These are phyloP conservation scores for Debaryomyces psychrophilus DNA, from an alignment of 1,139 yeast species.

Conservation along the genomic window DNA sequence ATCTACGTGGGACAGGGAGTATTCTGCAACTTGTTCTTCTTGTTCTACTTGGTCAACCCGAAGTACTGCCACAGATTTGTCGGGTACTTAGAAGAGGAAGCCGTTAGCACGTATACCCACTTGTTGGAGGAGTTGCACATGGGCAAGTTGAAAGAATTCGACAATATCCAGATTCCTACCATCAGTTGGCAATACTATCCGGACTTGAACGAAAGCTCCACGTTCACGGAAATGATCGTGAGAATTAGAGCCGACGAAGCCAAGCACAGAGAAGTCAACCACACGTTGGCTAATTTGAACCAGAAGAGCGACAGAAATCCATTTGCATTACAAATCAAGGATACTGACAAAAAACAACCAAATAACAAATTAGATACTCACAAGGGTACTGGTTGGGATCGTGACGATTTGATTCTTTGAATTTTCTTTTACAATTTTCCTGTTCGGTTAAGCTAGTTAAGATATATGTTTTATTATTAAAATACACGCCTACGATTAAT, in stretches of 20 bases:
- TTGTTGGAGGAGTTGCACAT: slow-evolving; percentile 56
- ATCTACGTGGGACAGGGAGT: slow-evolving; percentile 73
- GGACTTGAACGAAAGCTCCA: slow-evolving; percentile 49
- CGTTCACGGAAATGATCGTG: slow-evolving; percentile 61
- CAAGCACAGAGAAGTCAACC: slow-evolving; percentile 77
- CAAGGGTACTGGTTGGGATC: slow-evolving; percentile 65
- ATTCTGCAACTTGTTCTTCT: slow-evolving; percentile 67
- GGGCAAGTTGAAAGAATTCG: slow-evolving; percentile 55
- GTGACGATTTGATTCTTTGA: slow-evolving; percentile 46
- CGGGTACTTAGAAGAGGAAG: slow-evolving; percentile 80
- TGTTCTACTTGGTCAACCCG: slow-evolving; percentile 62
- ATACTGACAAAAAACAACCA: slow-evolving; percentile 55
- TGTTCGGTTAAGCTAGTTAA: background rate
- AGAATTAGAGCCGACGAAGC: slow-evolving; percentile 69
- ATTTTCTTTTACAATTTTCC: background rate
- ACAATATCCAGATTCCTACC: slow-evolving; percentile 49
- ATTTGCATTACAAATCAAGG: slow-evolving; percentile 54
- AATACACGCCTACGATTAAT: background rate
- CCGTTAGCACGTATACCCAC: slow-evolving; percentile 71
- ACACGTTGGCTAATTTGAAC: slow-evolving; percentile 69
- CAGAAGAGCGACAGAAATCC: slow-evolving; percentile 65
- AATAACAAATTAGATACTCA: slow-evolving; percentile 50
- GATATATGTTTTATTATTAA: slow-evolving; percentile 1
- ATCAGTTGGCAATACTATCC: slow-evolving; percentile 70
- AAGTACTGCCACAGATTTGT: slow-evolving; percentile 74